phyloP scores from a whole-genome alignment of 75 land plant species.

The Selaginella moellendorffii region DNA sequence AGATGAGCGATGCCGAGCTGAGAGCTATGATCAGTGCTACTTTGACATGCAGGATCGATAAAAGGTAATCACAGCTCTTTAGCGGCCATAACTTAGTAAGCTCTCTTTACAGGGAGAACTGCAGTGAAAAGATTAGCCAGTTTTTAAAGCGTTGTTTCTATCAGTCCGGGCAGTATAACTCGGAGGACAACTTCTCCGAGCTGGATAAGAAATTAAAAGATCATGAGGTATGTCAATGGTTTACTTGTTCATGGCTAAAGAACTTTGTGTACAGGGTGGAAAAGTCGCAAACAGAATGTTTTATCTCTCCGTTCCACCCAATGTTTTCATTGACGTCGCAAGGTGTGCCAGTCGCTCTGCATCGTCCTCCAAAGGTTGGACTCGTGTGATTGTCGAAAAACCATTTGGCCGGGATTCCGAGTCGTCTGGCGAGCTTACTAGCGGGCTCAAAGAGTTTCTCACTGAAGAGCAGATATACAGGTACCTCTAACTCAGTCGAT shows the following conservation, averaged over 20 bases:
- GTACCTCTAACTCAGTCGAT: constrained; percentile 15
- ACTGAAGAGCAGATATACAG: constrained; percentile 88
- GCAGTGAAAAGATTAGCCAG: constrained; percentile 58
- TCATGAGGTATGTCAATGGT: constrained; percentile 43
- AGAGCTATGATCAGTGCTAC: constrained; percentile 66
- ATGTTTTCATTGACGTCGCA: constrained; percentile 82
- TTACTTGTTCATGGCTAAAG: background rate
- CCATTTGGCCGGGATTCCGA: constrained; percentile 97
- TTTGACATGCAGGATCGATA: constrained; percentile 80
- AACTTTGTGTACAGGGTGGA: constrained; percentile 34
- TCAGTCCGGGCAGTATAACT: constrained; percentile 70
- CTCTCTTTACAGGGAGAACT: constrained; percentile 73
- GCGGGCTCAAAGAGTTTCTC: constrained; percentile 61
- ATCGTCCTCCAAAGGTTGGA: constrained; percentile 80
- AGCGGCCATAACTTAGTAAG: background rate
- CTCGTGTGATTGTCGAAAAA: constrained; percentile 90
- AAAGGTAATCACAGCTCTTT: constrained; percentile 35
- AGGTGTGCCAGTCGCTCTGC: constrained; percentile 76
- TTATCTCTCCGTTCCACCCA: constrained; percentile 84
- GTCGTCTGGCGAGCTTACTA: constrained; percentile 88
- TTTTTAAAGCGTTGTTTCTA: constrained; percentile 69
- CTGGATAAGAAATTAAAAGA: constrained; percentile 51
- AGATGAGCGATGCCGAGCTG: constrained; percentile 77
- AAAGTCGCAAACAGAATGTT: constrained; percentile 76
- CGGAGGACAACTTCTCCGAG: constrained; percentile 51